Conservation (phyloP, 2,329 filamentous ascomycete genomes). For the Aspergillus caelatus region DNA sequence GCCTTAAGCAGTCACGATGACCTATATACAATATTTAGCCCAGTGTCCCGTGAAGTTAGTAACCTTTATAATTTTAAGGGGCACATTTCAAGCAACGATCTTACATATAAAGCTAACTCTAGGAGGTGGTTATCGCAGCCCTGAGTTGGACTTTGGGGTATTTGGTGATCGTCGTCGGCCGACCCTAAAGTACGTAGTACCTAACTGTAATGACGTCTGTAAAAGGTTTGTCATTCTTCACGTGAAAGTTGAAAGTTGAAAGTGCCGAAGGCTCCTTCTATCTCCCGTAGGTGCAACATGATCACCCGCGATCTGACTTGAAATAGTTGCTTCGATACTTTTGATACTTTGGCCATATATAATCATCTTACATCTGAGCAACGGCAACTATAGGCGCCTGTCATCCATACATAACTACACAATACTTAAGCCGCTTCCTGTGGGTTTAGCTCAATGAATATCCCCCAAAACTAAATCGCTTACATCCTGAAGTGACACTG, state of each 20-base stretch:
- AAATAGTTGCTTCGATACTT: neutral
- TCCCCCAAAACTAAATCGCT: neutral
- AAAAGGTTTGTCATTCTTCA: neutral
- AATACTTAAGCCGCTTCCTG: neutral
- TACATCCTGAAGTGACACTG: neutral
- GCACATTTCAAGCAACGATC: neutral
- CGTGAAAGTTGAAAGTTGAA: neutral
- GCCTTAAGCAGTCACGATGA: neutral
- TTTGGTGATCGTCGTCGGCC: neutral
- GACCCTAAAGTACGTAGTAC: neutral
- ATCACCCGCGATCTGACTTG: neutral
- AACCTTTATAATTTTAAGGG: neutral
- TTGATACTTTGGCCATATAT: neutral
- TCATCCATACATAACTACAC: neutral
- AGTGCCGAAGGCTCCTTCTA: neutral
- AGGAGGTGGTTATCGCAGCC: neutral
- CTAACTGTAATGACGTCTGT: neutral
- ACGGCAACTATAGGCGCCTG: neutral
- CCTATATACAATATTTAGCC: neutral
- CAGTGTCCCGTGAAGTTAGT: neutral
- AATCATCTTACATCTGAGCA: neutral
- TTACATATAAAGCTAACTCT: neutral
- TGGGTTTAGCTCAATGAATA: neutral
- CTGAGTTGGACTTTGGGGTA: too few relatives aligned
- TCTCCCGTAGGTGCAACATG: neutral